Percentiles rank a stretch among this genome's conserved stretches.
Evolutionary conservation across 768 basidiomycete species (phyloP).

Genomic region (Russula lepida): DNA sequence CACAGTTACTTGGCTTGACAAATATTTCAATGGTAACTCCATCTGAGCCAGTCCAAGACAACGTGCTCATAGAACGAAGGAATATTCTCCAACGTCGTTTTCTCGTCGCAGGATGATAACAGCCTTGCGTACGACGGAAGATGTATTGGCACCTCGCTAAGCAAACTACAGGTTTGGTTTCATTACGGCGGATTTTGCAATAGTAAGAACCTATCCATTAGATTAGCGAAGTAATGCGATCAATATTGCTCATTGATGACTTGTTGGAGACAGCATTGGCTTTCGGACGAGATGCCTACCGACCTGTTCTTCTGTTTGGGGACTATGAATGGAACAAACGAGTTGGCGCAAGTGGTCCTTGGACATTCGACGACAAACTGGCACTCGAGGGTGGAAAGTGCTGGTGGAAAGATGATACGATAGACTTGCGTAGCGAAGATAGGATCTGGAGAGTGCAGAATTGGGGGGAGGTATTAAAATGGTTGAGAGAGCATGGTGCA

Average conservation of each 20-base stretch:
- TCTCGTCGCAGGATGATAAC: constrained; percentile 7
- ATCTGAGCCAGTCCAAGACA: not conserved
- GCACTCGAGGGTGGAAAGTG: constrained; percentile 13
- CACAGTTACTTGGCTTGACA: constrained; percentile 11
- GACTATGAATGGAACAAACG: constrained; percentile 20
- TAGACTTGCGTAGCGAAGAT: constrained; percentile 8
- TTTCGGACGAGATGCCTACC: constrained; percentile 7
- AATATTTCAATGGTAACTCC: constrained; percentile 13
- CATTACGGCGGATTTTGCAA: not conserved
- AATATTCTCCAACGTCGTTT: constrained; percentile 9
- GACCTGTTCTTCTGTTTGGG: constrained; percentile 11
- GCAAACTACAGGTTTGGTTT: constrained; percentile 11
- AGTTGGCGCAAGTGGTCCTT: not conserved
- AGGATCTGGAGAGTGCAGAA: constrained; percentile 10
- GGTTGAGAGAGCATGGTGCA: not conserved
- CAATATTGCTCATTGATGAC: constrained; percentile 16
- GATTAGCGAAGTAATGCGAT: constrained; percentile 2
- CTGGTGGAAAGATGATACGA: constrained; percentile 17
- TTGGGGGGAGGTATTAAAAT: constrained; percentile 10
- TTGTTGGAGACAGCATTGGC: constrained; percentile 14
- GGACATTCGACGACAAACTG: constrained; percentile 15
- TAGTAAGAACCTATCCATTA: not conserved
- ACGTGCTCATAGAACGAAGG: not conserved
- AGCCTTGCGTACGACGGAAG: not conserved
- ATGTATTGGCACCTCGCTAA: constrained; percentile 10